Evolutionary conservation across 2,329 filamentous ascomycete genomes (phyloP).

Genomic region (Pseudogymnoascus sp.): DNA sequence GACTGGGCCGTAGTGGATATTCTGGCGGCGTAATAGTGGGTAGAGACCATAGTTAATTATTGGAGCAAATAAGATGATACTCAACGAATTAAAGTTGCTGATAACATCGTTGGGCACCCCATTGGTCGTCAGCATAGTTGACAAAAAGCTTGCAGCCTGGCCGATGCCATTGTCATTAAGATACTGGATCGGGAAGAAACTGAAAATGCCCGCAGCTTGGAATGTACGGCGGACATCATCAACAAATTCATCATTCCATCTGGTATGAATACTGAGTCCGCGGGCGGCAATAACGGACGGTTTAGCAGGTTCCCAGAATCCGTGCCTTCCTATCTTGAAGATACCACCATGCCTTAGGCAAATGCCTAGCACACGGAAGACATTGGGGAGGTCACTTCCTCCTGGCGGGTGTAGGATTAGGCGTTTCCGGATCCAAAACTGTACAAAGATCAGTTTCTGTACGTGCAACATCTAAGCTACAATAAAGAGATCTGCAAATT

Average conservation of each 20-base stretch:
- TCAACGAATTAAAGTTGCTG: conserved; percentile 67
- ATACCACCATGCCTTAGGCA: conserved; percentile 55
- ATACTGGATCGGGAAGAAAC: conserved; percentile 37
- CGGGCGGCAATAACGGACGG: conserved; percentile 49
- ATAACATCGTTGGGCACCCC: conserved; percentile 70
- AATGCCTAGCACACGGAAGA: conserved; percentile 48
- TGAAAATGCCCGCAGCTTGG: conserved; percentile 58
- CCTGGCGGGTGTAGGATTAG: conserved; percentile 58
- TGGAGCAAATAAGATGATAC: conserved; percentile 65
- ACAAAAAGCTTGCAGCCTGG: conserved; percentile 73
- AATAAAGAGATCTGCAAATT: background rate
- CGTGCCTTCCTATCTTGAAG: conserved; percentile 40
- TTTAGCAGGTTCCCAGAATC: conserved; percentile 57
- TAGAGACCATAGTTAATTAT: conserved; percentile 59
- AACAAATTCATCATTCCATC: conserved; percentile 72
- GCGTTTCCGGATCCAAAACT: conserved; percentile 47
- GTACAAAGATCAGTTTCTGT: conserved; percentile 16
- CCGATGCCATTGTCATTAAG: conserved; percentile 48
- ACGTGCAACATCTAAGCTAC: conserved; percentile 12
- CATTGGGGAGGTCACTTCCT: conserved; percentile 62
- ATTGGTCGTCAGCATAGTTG: conserved; percentile 59
- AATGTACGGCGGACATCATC: conserved; percentile 64
- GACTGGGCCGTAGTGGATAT: conserved; percentile 61
- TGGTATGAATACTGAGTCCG: conserved; percentile 39
- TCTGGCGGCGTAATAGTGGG: conserved; percentile 52